These are phyloP conservation scores for Tricholoma bakamatsutake DNA, from an alignment of 768 basidiomycete species.

Conservation along the genomic window DNA sequence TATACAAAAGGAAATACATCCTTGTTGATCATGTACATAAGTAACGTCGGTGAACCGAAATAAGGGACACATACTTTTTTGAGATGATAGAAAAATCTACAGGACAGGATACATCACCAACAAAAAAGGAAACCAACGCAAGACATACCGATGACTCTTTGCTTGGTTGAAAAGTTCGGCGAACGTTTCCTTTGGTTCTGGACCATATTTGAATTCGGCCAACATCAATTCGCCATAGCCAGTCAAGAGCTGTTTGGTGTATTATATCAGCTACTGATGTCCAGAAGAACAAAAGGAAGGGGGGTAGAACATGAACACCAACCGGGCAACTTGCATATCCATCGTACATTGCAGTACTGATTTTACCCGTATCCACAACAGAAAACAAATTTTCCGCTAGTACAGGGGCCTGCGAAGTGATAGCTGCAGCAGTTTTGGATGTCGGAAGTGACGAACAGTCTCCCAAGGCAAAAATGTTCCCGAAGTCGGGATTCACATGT, in stretches of 20 bases:
- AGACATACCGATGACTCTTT: constrained; percentile 61
- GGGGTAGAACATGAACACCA: constrained; percentile 20
- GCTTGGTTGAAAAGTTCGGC: constrained; percentile 62
- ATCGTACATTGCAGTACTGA: constrained; percentile 70
- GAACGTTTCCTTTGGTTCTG: constrained; percentile 86
- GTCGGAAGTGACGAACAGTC: constrained; percentile 91
- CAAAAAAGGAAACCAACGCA: background rate
- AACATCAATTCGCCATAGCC: constrained; percentile 82
- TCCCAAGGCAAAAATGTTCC: constrained; percentile 87
- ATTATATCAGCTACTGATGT: constrained; percentile 3
- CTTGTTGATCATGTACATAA: constrained; percentile 21
- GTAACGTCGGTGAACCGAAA: background rate
- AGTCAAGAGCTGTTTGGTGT: constrained; percentile 53
- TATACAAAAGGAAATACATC: constrained; percentile 72
- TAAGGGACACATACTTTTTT: constrained; percentile 53
- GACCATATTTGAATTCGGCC: constrained; percentile 92
- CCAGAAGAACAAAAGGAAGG: background rate
- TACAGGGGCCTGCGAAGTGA: constrained; percentile 87
- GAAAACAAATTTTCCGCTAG: constrained; percentile 84
- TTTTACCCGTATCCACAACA: constrained; percentile 64
- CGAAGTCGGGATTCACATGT: constrained; percentile 72
- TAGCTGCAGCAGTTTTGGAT: constrained; percentile 93
- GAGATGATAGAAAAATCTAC: constrained; percentile 76
- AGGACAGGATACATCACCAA: background rate
- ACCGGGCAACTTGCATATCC: constrained; percentile 90